A percentile compares a stretch with the other conserved stretches of the same genome.
Conservation (phyloP, 768 basidiomycete species). For the Chiua virens region DNA sequence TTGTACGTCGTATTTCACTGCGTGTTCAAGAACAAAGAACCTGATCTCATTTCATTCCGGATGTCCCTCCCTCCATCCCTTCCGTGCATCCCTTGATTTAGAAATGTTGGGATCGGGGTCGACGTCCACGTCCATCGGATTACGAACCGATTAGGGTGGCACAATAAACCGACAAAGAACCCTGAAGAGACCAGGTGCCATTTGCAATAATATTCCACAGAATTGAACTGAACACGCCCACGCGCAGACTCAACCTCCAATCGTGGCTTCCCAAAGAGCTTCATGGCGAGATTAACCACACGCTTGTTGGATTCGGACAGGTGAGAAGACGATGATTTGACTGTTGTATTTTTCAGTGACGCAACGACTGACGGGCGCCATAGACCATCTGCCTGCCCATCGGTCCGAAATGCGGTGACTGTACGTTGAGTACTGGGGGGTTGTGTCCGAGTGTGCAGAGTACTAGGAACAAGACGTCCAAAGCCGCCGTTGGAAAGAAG, state of each 20-base stretch:
- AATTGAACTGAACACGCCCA: neutral
- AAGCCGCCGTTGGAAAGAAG: conserved; percentile 5
- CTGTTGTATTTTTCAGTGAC: neutral
- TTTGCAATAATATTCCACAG: neutral
- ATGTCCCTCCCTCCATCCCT: too few species aligned
- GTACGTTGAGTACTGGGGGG: conserved; percentile 51
- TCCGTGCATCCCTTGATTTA: conserved; percentile 25
- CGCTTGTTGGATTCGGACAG: conserved; percentile 87
- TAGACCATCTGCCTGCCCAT: conserved; percentile 70
- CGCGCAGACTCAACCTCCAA: conserved; percentile 64
- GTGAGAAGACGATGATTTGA: conserved; percentile 34
- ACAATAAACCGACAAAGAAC: conserved; percentile 75
- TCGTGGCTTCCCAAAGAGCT: conserved; percentile 81
- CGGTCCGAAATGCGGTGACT: conserved; percentile 62
- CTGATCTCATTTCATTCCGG: too few species aligned
- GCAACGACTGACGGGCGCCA: neutral
- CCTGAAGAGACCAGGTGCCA: conserved; percentile 85
- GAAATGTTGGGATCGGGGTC: conserved; percentile 90
- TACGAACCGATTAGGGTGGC: conserved; percentile 92
- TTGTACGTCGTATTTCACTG: conserved; percentile 45
- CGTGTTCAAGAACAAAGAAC: too few species aligned
- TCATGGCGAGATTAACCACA: conserved; percentile 73
- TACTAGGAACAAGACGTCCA: conserved; percentile 18
- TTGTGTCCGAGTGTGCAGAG: conserved; percentile 67
- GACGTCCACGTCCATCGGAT: conserved; percentile 97